Evolutionary conservation across 2,329 filamentous ascomycete species (phyloP).

Genomic region (Apiospora arundinis): DNA sequence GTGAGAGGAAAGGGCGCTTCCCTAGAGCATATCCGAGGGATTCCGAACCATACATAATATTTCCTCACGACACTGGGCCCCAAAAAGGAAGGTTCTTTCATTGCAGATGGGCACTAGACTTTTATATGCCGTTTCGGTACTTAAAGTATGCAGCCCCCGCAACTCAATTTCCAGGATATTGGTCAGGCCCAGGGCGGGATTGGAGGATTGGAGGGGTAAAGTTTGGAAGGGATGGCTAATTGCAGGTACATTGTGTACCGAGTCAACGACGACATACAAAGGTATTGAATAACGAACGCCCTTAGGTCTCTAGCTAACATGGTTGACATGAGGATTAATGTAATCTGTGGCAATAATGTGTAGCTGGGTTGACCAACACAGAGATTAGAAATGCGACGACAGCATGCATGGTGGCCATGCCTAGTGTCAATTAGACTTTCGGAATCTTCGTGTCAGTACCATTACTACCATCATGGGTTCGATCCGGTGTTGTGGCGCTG

Average conservation of each 20-base stretch:
- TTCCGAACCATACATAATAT: background rate
- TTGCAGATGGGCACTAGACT: background rate
- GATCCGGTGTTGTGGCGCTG: background rate
- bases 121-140: conserved; percentile 4
- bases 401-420: too few relatives aligned
- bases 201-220: conserved; percentile 13
- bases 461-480: background rate
- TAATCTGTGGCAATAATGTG: too few relatives aligned
- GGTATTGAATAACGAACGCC: too few relatives aligned
- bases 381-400: background rate
- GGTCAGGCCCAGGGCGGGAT: background rate
- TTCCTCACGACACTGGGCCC: background rate
- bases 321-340: too few relatives aligned
- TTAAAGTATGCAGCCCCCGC: conserved; percentile 7
- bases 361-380: too few relatives aligned
- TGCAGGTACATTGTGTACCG: background rate
- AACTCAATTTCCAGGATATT: background rate
- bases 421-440: background rate
- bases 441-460: background rate
- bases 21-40: background rate
- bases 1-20: background rate
- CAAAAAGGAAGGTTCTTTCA: background rate
- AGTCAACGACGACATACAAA: background rate
- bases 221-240: conserved; percentile 8
- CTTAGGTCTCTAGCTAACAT: too few relatives aligned